Evolutionary conservation across 2,329 filamentous ascomycete species (phyloP), one percentile per base, ranked within the genome.

Genomic region (Neonectria magnoliae): DNA sequence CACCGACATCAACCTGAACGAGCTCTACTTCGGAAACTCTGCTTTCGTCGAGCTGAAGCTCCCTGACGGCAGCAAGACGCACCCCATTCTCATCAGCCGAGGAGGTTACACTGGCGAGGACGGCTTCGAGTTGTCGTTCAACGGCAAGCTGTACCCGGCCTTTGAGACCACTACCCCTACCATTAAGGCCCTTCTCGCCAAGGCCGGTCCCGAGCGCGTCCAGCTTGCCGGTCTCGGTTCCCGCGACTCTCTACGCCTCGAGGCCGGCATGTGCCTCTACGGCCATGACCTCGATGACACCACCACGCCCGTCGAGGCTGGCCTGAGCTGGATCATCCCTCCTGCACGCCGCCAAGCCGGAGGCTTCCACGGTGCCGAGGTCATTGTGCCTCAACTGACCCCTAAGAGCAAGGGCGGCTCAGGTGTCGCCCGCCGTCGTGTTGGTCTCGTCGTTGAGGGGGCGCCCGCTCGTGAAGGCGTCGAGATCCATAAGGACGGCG

Each of bases 221-320:
- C 91, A 91, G 75, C 87, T 97, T 50, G 94, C 95, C 2, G 96
- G 96, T 3, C 87, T 99, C 0, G 96, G 94, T 10, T 93, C 96
- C 2, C 89, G 96, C 68, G 96, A 99, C 80, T 97, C 92, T 66
- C 88, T 99, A 64, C 90, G 96, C 51, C 89, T 99, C 31, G 96
- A 99, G 82, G 96, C 96, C 0, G 96, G 96, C 66, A 97, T 99
- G 95, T 99, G 96, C 80, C 87, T 99, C n/a, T 99, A 99, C 81
- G 96, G 96, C n/a, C 93, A 98, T 81, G 96, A 99, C 79, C 87
- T 99, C 41, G 90, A 97, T 77, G 95, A 97, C 76, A 79, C 80
- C n/a, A 88, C 85, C 18, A 88, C 87, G 16, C 87, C 87, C 16
- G 85, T 86, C 68, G 87, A 89, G 79, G 87, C 80, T 33, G 83